These are phyloP conservation scores for Russula abietina DNA, from an alignment of 768 basidiomycete species.

Conservation along the genomic window DNA sequence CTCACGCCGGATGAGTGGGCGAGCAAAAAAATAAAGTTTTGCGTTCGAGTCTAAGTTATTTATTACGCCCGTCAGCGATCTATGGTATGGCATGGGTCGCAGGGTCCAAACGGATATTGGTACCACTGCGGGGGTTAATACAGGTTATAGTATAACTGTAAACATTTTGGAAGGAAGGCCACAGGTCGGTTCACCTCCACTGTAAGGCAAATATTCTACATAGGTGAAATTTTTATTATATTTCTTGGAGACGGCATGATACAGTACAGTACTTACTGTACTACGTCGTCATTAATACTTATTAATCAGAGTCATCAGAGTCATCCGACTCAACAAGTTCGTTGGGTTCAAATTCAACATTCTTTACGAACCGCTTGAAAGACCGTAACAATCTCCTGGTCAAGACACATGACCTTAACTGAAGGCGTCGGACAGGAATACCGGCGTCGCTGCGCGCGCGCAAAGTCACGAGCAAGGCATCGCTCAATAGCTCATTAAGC, in stretches of 20 bases:
- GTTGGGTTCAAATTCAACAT: not conserved
- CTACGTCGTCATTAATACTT: not conserved
- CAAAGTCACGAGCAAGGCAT: not conserved
- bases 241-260: too few species aligned
- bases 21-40: not conserved
- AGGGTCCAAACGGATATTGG: not conserved
- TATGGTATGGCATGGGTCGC: too few species aligned
- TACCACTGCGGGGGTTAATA: not conserved
- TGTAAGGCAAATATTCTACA: not conserved
- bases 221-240: not conserved
- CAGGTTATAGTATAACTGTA: too few species aligned
- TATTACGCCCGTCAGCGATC: too few species aligned
- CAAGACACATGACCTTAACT: not conserved
- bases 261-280: too few species aligned
- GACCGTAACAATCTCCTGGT: too few species aligned
- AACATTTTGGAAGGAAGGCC: not conserved
- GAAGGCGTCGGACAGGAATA: not conserved
- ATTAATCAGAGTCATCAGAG: not conserved
- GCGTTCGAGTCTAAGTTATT: too few species aligned
- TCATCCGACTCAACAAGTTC: too few species aligned
- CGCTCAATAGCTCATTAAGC: not conserved
- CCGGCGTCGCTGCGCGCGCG: not conserved
- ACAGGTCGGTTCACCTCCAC: not conserved
- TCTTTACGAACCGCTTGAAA: too few species aligned
- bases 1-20: constrained; percentile 5